Conservation (phyloP, 768 basidiomycete species). For the Lentinula detonsa region DNA sequence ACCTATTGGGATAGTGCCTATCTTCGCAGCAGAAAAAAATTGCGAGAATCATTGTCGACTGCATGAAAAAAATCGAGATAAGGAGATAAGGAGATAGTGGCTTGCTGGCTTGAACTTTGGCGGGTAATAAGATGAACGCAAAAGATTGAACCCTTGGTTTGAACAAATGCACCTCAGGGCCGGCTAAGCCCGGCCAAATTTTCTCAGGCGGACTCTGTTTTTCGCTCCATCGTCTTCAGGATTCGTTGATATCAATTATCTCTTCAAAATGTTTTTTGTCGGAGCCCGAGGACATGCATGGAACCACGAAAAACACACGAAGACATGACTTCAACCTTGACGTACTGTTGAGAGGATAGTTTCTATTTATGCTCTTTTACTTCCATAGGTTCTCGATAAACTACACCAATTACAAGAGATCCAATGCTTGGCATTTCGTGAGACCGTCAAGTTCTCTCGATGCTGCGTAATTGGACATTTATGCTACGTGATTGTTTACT, state of each 20-base stretch:
- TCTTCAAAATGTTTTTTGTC: neutral
- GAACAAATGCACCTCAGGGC: neutral
- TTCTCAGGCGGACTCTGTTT: neutral
- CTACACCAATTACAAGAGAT: neutral
- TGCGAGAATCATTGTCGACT: neutral
- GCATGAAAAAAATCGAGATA: neutral
- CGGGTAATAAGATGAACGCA: neutral
- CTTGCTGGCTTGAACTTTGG: neutral
- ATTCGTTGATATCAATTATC: neutral
- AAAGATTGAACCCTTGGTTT: neutral
- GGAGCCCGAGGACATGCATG: slow-evolving; percentile 1
- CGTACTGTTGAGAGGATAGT: neutral
- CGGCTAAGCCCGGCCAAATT: neutral
- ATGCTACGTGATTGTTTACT: neutral
- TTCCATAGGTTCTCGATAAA: neutral
- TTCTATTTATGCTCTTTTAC: neutral
- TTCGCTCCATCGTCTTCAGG: neutral
- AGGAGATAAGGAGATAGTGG: neutral
- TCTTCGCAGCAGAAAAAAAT: neutral
- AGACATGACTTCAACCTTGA: neutral
- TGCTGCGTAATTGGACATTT: neutral
- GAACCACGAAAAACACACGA: neutral
- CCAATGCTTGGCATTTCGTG: neutral
- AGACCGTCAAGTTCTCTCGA: neutral
- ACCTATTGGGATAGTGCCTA: neutral